A percentile compares a stretch with the other conserved stretches of the same genome.
These are phyloP conservation scores for Cercospora zeae-maydis DNA, from an alignment of 2,329 filamentous ascomycete species.

Conservation along the genomic window DNA sequence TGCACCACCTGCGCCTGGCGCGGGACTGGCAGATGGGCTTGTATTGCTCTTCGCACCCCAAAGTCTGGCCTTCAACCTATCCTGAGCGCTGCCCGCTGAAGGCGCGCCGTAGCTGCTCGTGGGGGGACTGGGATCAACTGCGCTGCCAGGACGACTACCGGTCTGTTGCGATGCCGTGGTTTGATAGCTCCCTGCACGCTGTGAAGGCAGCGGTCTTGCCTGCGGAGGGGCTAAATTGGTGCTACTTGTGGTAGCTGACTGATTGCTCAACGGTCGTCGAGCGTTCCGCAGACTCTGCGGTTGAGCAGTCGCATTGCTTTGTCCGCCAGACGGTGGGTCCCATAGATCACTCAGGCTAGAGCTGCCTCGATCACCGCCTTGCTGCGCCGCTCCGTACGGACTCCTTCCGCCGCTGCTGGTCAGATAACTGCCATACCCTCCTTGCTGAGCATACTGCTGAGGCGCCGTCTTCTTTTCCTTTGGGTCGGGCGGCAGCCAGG, in stretches of 20 bases:
- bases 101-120: slow-evolving; percentile 37
- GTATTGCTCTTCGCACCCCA: slow-evolving; percentile 46
- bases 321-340: slow-evolving; percentile 43
- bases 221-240: slow-evolving; percentile 37
- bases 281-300: slow-evolving; percentile 43
- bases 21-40: slow-evolving; percentile 20
- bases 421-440: slow-evolving; percentile 31
- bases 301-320: slow-evolving; percentile 40
- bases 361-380: slow-evolving; percentile 33
- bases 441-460: slow-evolving; percentile 33
- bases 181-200: slow-evolving; percentile 73
- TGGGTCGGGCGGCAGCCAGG: slow-evolving; percentile 88
- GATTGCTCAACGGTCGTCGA: slow-evolving; percentile 23
- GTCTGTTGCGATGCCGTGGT: slow-evolving; percentile 41
- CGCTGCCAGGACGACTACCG: slow-evolving; percentile 21
- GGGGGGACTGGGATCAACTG: slow-evolving; percentile 39
- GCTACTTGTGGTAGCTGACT: slow-evolving; percentile 16
- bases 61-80: slow-evolving; percentile 74
- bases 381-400: slow-evolving; percentile 17
- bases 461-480: slow-evolving; percentile 53
- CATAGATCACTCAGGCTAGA: slow-evolving; percentile 59
- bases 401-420: slow-evolving; percentile 35
- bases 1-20: slow-evolving; percentile 10
- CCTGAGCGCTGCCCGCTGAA: slow-evolving; percentile 63
- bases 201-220: slow-evolving; percentile 63